Evolutionary conservation across 352 stramenopile genomes (phyloP).

Genomic region (Blastocystis sp.): DNA sequence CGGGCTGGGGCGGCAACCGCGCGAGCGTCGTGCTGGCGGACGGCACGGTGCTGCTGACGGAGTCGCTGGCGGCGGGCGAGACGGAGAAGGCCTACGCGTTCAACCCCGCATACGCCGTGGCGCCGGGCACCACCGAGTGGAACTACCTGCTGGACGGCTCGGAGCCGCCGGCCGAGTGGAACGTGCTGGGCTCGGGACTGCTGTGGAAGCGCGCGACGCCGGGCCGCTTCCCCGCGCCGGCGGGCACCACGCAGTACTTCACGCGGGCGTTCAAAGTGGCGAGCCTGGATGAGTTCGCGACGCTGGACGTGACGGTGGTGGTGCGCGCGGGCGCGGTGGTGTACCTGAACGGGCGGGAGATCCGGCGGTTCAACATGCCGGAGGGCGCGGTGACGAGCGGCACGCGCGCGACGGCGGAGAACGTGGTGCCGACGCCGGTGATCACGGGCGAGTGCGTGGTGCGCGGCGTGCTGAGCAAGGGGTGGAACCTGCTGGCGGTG

Average conservation of each 20-base stretch:
- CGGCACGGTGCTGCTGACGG: conserved; percentile 12
- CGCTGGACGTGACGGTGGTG: conserved; percentile 4
- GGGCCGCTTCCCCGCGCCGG: conserved; percentile 24
- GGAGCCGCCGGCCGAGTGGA: conserved; percentile 5
- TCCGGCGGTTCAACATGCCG: conserved; percentile 47
- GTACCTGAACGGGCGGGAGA: conserved; percentile 60
- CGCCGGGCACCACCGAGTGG: conserved; percentile 15
- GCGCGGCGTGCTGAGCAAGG: background rate
- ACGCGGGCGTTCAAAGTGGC: conserved; percentile 1
- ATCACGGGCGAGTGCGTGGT: conserved; percentile 22
- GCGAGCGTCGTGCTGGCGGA: conserved; percentile 23
- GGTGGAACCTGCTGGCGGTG: conserved; percentile 48
- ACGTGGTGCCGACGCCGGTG: background rate
- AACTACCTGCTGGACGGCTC: conserved; percentile 35
- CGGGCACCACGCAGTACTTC: conserved; percentile 59
- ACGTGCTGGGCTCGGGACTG: background rate
- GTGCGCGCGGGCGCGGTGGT: conserved; percentile 45
- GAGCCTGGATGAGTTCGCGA: background rate
- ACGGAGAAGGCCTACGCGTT: conserved; percentile 13
- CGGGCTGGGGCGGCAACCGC: conserved; percentile 12
- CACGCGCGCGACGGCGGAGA: conserved; percentile 2
- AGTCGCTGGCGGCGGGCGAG: conserved; percentile 40
- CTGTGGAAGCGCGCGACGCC: conserved; percentile 1
- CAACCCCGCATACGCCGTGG: conserved; percentile 21
- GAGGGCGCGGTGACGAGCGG: background rate